These are phyloP conservation scores for Podila minutissima DNA, from an alignment of 192 early-diverging fungal genomes.

Conservation along the genomic window DNA sequence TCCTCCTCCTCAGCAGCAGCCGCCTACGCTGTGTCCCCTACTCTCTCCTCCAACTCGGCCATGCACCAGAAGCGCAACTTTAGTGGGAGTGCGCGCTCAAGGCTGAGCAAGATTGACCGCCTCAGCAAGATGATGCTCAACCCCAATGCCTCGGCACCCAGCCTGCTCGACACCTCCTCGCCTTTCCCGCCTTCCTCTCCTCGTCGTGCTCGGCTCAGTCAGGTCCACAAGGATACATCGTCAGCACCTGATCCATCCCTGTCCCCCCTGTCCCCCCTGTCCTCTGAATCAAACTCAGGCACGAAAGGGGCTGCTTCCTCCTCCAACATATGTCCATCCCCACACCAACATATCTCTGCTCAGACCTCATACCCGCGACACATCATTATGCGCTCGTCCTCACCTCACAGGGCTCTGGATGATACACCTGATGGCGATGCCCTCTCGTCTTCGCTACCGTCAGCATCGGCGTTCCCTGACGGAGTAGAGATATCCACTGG, in stretches of 20 bases:
- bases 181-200: constrained; percentile 11
- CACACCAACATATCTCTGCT: not conserved
- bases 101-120: constrained; percentile 36
- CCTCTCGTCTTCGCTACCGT: constrained; percentile 27
- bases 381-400: constrained; percentile 20
- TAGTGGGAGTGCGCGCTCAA: constrained; percentile 40
- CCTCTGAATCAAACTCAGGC: too few relatives aligned
- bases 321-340: too few relatives aligned
- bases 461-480: constrained; percentile 11
- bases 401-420: constrained; percentile 8
- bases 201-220: constrained; percentile 20
- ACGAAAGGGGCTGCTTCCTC: too few relatives aligned
- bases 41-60: constrained; percentile 10
- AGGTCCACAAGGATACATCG: not conserved
- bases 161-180: constrained; percentile 1
- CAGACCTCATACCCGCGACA: constrained; percentile 22
- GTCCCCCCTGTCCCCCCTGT: not conserved
- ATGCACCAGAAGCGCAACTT: constrained; percentile 29
- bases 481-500: constrained; percentile 7
- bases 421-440: not conserved
- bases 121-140: constrained; percentile 39
- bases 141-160: constrained; percentile 19
- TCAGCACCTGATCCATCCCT: not conserved
- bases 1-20: not conserved
- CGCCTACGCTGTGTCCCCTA: constrained; percentile 10